Percentiles rank a stretch among this genome's conserved stretches.
phyloP scores from a whole-genome alignment of 768 basidiomycete species.

The Hypholoma fasciculare region DNA sequence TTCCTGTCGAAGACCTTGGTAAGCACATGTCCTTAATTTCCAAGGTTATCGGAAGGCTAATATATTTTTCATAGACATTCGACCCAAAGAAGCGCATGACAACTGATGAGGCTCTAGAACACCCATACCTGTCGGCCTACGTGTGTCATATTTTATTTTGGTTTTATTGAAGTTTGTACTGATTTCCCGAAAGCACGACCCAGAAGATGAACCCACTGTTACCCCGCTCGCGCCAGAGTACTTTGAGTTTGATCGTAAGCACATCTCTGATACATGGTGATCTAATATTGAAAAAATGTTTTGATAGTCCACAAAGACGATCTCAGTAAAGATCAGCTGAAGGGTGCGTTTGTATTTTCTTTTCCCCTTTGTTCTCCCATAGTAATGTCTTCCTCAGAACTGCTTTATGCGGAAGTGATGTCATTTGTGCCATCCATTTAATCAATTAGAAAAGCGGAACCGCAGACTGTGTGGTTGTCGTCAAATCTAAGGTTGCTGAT shows the following conservation, averaged over 20 bases:
- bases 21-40: slow-evolving; percentile 11
- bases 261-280: too few relatives aligned
- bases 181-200: slow-evolving; percentile 60
- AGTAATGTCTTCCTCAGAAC: slow-evolving; percentile 37
- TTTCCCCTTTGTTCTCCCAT: neutral
- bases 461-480: neutral
- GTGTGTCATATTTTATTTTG: slow-evolving; percentile 34
- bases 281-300: too few relatives aligned
- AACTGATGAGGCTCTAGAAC: slow-evolving; percentile 79
- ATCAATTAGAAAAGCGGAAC: slow-evolving; percentile 6
- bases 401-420: slow-evolving; percentile 83
- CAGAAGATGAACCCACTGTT: slow-evolving; percentile 87
- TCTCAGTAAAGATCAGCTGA: slow-evolving; percentile 76
- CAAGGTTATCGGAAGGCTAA: neutral
- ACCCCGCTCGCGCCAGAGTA: slow-evolving; percentile 79
- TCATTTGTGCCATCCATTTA: slow-evolving; percentile 69
- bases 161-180: neutral
- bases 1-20: slow-evolving; percentile 74
- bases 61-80: slow-evolving; percentile 57
- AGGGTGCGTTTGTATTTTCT: slow-evolving; percentile 33
- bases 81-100: slow-evolving; percentile 85
- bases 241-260: slow-evolving; percentile 86
- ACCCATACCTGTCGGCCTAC: slow-evolving; percentile 81
- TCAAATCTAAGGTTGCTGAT: neutral
- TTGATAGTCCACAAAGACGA: slow-evolving; percentile 68